Conservation (phyloP, 257 asterid species). For the Paraleonurus japonicus region DNA sequence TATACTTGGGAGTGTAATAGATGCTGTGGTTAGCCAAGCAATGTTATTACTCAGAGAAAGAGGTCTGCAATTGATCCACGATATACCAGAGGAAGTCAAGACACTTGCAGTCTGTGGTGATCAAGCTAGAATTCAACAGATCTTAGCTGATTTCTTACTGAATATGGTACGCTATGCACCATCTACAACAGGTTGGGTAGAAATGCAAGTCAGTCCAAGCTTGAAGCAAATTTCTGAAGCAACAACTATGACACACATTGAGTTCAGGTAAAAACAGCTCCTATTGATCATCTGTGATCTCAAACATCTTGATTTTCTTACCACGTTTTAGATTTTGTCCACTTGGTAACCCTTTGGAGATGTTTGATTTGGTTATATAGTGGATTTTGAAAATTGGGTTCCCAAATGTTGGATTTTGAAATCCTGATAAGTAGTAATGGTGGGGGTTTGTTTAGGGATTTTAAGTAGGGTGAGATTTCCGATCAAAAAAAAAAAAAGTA, state of each 20-base stretch:
- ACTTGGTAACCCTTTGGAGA: background rate
- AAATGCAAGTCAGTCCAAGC: conserved; percentile 72
- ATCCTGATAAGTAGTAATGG: no score
- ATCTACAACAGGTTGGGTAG: conserved; percentile 85
- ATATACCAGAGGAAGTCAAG: conserved; percentile 81
- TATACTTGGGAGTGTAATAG: conserved; percentile 68
- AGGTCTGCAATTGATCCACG: conserved; percentile 66
- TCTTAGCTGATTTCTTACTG: conserved; percentile 35
- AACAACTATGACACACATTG: conserved; percentile 48
- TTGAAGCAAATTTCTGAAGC: conserved; percentile 55
- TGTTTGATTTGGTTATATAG: no score
- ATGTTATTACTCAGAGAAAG: conserved; percentile 68
- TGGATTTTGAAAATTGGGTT: no score
- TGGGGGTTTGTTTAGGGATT: no score
- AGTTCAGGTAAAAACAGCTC: conserved; percentile 53
- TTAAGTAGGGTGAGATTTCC: no score
- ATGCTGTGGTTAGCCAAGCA: conserved; percentile 92
- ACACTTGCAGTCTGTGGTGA: conserved; percentile 48
- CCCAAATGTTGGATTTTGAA: no score
- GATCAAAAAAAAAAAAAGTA: no score
- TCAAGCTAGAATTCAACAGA: conserved; percentile 37
- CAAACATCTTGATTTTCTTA: conserved; percentile 5
- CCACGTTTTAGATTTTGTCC: background rate
- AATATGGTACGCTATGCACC: conserved; percentile 33
- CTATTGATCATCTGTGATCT: background rate